Evolutionary conservation across 352 stramenopile genomes (phyloP), one percentile per base, ranked within the genome.

Genomic region (Pythium aristosporum): DNA sequence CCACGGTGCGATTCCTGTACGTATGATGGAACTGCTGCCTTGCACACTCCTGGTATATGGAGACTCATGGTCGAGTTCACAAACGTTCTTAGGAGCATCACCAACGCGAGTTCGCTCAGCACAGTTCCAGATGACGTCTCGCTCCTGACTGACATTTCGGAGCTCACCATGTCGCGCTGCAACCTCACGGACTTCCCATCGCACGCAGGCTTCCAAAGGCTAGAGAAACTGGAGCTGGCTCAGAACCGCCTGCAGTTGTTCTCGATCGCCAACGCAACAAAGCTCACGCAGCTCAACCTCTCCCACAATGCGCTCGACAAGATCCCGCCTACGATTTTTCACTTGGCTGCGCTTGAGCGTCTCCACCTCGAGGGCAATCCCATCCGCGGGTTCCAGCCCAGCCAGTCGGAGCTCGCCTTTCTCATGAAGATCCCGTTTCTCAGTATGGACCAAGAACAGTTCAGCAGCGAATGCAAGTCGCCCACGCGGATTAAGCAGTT

Each of bases 281-380:
- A 15, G 28, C 20, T 63, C n/a, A 25, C 20, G 5, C 44, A 39
- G 6, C 44, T 63, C 18, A 34, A 48, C 23, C 56, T 63, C 9
- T 18, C 43, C 18, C 4, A 55, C 16, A 63, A 63, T 12, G 12
- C 21, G 2, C 34, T 63, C 20, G 30, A 39, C 13, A 2, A 43
- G 8, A 39, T 63, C n/a, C 56, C 56, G 7, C 5, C 3, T n/a
- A 25, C 30, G 11, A 20, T 63, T 13, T 41, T 63, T 12, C 3
- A 21, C 3, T 15, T 63, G 44, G 5, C 32, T 1, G 34, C 15
- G 28, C 34, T 63, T 1, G 30, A 55, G 8, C 46, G 30, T 4
- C 56, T 63, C n/a, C 44, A n/a, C 20, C 20, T 63, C 15, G 32
- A 55, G 13, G 44, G 44, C 11, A 63, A 63, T 21, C 56, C 56